phyloP scores from a whole-genome alignment of 2,329 filamentous ascomycete genomes.

The Paraconiothyrium brasiliense region DNA sequence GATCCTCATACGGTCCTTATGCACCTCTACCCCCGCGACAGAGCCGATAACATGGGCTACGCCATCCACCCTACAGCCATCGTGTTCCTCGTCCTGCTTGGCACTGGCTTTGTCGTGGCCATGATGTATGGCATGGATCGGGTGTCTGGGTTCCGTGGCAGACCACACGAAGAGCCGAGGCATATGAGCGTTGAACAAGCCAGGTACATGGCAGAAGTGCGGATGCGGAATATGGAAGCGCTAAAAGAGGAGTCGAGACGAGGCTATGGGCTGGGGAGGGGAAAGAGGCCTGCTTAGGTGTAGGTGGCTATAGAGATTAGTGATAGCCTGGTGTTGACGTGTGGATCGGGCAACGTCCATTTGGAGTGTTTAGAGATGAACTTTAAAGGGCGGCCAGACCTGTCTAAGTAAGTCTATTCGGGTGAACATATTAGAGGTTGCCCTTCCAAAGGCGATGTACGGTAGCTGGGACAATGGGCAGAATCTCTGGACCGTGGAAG shows the following conservation, averaged over 20 bases:
- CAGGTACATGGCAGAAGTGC: not conserved
- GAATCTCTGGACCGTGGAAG: no score
- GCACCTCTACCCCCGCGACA: not conserved
- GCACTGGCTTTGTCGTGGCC: not conserved
- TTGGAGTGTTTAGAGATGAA: no score
- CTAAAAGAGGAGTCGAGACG: not conserved
- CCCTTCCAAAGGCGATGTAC: no score
- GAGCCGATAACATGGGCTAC: constrained; percentile 4
- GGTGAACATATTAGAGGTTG: no score
- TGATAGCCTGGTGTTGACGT: no score
- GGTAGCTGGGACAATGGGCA: no score
- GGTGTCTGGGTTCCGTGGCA: not conserved
- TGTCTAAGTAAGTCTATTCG: no score
- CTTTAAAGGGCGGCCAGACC: no score
- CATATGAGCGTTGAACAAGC: not conserved
- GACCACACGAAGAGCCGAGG: not conserved
- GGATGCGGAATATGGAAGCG: not conserved
- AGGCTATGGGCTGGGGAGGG: not conserved
- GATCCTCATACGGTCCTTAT: not conserved
- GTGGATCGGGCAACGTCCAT: no score
- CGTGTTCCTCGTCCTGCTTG: not conserved
- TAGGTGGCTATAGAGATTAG: no score
- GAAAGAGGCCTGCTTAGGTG: not conserved
- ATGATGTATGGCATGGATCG: constrained; percentile 2
- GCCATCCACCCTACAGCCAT: not conserved